Base-by-base conservation (phyloP, 441 rosid genomes). In the Erodium moschatum region DNA sequence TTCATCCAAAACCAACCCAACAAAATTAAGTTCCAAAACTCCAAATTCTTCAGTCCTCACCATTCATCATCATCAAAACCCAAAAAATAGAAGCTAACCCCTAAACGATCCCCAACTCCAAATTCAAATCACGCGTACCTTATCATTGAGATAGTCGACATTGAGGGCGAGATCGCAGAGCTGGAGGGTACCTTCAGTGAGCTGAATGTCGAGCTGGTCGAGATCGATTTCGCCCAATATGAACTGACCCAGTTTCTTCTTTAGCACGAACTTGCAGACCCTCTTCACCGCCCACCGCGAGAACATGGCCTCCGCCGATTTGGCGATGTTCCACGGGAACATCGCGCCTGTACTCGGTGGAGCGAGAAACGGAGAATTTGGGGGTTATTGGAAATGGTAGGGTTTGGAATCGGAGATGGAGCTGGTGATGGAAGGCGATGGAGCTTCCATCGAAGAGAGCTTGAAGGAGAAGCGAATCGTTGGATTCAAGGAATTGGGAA, bases 161-260 rank as follows among this genome's bases (percentile, higher is more conserved):
- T 94, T 87, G 68, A 94, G 85, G 4, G 97, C 99, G 42, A 94
- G 87, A 73, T 94, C 99, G 73, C 38, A 73, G 72, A 94, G 97
- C 80, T 85, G 96, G 69, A 91, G 79, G 1, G 84, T 82, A 63
- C 99, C 97, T 20, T 91, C 79, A 0, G 81, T 42, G 61, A 95
- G 97, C 87, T 92, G 99, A 71, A 95, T 85, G 76, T 92, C 98
- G 16, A 95, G 98, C 80, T 95, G 98, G 66, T 87, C 90, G 69
- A 90, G 85, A 80, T 92, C 96, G 68, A 95, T 90, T 75, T 95
- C 99, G 1, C 97, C 99, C 35, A 87, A 76, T 27, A 95, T 81
- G 40, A 95, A 84, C 73, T 85, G 78, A 35, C 99, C 99, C 61
- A 95, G 67, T 71, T 92, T 95, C 89, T 95, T 95, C 96, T 90